Percentiles rank a stretch among this genome's conserved stretches.
Conservation (phyloP, 2,329 filamentous ascomycete genomes). For the Boeremia lycopersici region DNA sequence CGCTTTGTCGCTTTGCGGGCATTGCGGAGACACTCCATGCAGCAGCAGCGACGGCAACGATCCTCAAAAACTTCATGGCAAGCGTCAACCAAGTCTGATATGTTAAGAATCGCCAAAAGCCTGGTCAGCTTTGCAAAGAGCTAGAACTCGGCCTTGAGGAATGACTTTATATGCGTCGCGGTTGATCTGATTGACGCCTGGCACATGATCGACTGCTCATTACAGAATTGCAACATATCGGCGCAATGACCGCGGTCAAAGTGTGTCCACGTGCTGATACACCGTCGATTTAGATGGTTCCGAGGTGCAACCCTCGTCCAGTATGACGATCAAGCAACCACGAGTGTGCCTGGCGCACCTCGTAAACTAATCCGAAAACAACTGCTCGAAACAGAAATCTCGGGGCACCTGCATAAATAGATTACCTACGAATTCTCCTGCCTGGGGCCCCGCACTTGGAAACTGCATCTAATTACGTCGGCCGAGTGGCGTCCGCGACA, state of each 20-base stretch:
- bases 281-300: too few relatives aligned
- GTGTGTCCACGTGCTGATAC: too few relatives aligned
- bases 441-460: neutral
- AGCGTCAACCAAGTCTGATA: too few relatives aligned
- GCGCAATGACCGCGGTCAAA: neutral
- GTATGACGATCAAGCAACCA: too few relatives aligned
- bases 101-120: too few relatives aligned
- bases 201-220: neutral
- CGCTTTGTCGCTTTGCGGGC: neutral
- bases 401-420: neutral
- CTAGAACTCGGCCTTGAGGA: neutral
- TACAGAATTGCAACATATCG: neutral
- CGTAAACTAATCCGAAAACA: too few relatives aligned
- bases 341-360: too few relatives aligned
- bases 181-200: neutral
- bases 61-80: neutral
- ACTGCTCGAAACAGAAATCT: too few relatives aligned
- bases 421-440: neutral
- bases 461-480: neutral
- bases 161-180: neutral
- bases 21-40: neutral
- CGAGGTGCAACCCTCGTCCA: too few relatives aligned
- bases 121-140: neutral
- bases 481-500: neutral
- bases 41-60: neutral